Evolutionary conservation across 768 basidiomycete species (phyloP).

Genomic region (Termitomyces sp.): DNA sequence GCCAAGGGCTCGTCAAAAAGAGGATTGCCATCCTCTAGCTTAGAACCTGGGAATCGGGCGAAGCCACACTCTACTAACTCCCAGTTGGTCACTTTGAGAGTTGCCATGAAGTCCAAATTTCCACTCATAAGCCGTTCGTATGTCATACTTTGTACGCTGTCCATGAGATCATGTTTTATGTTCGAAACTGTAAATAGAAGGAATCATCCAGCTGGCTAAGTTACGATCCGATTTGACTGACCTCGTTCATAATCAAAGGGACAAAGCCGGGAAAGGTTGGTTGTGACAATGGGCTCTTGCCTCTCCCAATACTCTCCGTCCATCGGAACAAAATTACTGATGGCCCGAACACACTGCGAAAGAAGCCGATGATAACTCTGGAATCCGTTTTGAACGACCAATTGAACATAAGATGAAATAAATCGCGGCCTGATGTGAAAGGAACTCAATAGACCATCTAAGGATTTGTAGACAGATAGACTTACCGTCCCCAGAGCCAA

Average conservation of each 20-base stretch:
- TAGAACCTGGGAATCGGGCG: too few species aligned
- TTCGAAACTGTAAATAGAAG: neutral
- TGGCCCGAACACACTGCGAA: neutral
- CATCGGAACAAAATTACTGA: neutral
- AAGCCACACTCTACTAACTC: too few species aligned
- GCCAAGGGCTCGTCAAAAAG: too few species aligned
- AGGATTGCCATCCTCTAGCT: too few species aligned
- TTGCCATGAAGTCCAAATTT: too few species aligned
- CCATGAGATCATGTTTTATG: neutral
- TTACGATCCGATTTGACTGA: neutral
- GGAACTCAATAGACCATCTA: neutral
- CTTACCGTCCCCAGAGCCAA: too few species aligned
- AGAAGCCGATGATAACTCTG: neutral
- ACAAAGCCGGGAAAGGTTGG: neutral
- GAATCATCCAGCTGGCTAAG: neutral
- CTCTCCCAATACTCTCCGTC: neutral
- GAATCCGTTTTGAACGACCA: neutral
- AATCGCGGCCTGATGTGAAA: neutral
- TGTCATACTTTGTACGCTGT: too few species aligned
- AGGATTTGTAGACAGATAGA: neutral
- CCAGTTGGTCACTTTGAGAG: too few species aligned
- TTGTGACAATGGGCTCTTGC: neutral
- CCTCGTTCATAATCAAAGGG: neutral
- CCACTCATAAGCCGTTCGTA: too few species aligned
- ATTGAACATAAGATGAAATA: neutral